These are phyloP conservation scores for Zanthoxylum bungeanum DNA, from an alignment of 345 rosid genomes.

Conservation along the genomic window DNA sequence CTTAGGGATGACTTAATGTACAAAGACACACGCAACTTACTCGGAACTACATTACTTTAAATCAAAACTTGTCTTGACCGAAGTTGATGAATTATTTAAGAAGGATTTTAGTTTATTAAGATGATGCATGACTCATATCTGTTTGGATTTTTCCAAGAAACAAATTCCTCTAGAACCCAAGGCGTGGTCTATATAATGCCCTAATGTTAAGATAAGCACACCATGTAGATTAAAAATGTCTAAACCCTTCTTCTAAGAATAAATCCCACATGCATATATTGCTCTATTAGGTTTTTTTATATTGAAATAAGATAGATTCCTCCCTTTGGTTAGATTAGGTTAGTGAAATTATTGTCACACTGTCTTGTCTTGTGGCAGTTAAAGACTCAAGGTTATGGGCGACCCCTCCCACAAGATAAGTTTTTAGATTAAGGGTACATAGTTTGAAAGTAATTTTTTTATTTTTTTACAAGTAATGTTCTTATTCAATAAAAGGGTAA, in stretches of 20 bases:
- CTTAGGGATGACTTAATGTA: conserved; percentile 13
- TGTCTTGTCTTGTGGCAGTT: background rate
- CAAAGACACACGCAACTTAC: conserved; percentile 14
- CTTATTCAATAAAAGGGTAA: background rate
- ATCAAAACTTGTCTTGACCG: conserved; percentile 26
- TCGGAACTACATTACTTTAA: conserved; percentile 17
- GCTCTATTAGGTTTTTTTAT: background rate
- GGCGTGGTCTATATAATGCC: conserved; percentile 19
- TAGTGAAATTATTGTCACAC: background rate
- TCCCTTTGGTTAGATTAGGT: background rate
- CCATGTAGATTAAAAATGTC: conserved; percentile 3
- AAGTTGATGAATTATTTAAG: conserved; percentile 1
- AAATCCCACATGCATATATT: conserved; percentile 23
- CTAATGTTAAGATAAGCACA: conserved; percentile 8
- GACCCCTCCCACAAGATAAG: background rate
- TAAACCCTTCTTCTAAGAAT: conserved; percentile 14
- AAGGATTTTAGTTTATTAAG: background rate
- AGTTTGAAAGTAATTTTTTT: background rate
- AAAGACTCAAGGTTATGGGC: background rate
- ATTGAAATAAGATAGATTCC: background rate
- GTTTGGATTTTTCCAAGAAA: conserved; percentile 22
- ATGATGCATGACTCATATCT: conserved; percentile 3
- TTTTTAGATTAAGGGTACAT: background rate
- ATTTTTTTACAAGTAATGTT: too few relatives aligned
- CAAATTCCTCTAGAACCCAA: conserved; percentile 22